Base-by-base conservation (phyloP, 2,329 filamentous ascomycete genomes). In the Geosmithia flava region DNA sequence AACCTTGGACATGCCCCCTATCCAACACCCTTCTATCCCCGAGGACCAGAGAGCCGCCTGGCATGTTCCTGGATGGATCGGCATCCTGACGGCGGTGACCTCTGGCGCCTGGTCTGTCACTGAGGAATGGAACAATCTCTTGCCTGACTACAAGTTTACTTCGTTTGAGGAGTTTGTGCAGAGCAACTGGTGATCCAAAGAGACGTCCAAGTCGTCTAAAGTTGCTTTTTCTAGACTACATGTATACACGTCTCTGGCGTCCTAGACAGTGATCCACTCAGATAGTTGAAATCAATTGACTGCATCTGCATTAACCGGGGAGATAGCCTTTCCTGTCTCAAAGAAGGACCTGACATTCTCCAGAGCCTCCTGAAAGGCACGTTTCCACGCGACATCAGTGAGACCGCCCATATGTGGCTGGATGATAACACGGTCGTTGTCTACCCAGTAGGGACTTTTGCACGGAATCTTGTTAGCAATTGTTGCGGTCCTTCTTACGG, bases 401-500 rank as follows among this genome's bases (percentile, higher is more conserved):
- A 68, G 52, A 0, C 66, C 67, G 0, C 68, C 69, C 45, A 70
- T 53, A 54, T 72, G 68, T 1, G 69, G 68, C 53, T 69, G 66
- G 5, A 69, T 45, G 20, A 67, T 58, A 1, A 67, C 59, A 50
- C 63, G 62, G 29, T 30, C 42, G 67, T 60, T 43, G 59, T 64
- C 27, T 54, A 53, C 11, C 56, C 27, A 37, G 69, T 67, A 37
- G 59, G 65, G 2, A 44, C 41, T 2, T 51, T 55, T n/a, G n/a
- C n/a, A n/a, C n/a, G 42, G 2, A 57, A 42, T 57, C 47, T 65
- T 55, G 17, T 45, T 45, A 23, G 15, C 19, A 23, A 30, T 23
- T 8, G n/a, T 29, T 23, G 43, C 16, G n/a, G 20, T n/a, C 20
- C 11, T n/a, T 30, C 6, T 16, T 7, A n/a, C n/a, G 20, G 11